These are phyloP conservation scores for Colletotrichum horii DNA, from an alignment of 2,329 filamentous ascomycete species.

Conservation along the genomic window DNA sequence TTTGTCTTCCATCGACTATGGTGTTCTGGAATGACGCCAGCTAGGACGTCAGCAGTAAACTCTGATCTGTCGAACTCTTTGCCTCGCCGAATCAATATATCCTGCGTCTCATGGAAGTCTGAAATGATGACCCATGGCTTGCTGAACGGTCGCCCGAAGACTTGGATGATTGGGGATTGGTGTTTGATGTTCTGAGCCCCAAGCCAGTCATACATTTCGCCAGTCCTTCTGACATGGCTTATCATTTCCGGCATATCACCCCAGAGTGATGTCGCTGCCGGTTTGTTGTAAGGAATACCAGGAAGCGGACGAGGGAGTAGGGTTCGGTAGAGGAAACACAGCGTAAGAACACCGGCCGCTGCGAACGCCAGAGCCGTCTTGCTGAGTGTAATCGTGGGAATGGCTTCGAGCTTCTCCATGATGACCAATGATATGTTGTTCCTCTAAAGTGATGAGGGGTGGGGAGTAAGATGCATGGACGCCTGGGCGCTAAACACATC, in stretches of 20 bases:
- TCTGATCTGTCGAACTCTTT: constrained; percentile 37
- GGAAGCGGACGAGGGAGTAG: constrained; percentile 5
- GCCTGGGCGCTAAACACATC: background rate
- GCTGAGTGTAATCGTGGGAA: background rate
- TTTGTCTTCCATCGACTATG: constrained; percentile 37
- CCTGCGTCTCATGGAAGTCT: constrained; percentile 36
- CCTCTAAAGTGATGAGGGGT: background rate
- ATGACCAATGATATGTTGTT: background rate
- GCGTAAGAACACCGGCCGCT: background rate
- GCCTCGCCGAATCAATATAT: constrained; percentile 34
- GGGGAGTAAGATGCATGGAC: background rate
- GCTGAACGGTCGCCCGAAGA: constrained; percentile 37
- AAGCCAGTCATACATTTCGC: constrained; percentile 27
- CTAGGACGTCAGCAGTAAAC: constrained; percentile 24
- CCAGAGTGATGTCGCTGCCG: background rate
- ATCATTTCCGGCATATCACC: constrained; percentile 14
- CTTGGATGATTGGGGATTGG: constrained; percentile 33
- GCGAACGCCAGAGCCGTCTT: background rate
- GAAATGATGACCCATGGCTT: constrained; percentile 36
- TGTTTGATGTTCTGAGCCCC: constrained; percentile 29
- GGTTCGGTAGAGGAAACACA: background rate
- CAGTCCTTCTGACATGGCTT: background rate
- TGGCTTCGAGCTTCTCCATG: background rate
- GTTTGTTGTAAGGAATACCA: constrained; percentile 11
- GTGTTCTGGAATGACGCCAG: constrained; percentile 26